Percentiles rank a stretch among this genome's conserved stretches.
Conservation (phyloP, 2,329 filamentous ascomycete genomes). For the Stemphylium beticola region DNA sequence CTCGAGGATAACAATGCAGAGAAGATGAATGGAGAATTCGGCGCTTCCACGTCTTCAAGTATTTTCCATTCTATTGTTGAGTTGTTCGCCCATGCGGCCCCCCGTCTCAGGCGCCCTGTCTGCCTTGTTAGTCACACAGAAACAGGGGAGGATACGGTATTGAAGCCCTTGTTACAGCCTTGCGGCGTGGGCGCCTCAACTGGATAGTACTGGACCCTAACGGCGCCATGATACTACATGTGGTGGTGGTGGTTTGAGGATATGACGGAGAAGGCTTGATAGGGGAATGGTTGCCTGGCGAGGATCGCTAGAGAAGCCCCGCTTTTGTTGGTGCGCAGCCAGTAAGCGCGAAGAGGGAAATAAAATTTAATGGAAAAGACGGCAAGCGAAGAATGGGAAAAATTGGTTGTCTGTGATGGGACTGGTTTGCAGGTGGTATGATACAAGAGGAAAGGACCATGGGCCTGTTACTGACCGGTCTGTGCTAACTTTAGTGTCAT, state of each 20-base stretch:
- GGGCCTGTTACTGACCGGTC: background rate
- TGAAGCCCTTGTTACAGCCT: no score
- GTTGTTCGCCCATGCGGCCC: no score
- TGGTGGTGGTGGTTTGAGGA: background rate
- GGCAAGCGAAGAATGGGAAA: background rate
- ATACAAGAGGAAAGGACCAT: background rate
- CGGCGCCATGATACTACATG: background rate
- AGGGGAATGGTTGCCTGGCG: background rate
- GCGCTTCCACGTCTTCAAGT: background rate
- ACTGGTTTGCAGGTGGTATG: background rate
- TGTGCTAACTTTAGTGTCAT: background rate
- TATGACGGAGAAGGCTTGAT: background rate
- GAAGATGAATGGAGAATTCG: background rate
- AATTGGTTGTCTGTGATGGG: background rate
- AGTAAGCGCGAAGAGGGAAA: background rate
- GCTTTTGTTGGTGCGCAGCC: background rate
- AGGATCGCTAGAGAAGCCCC: background rate
- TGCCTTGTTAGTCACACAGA: no score
- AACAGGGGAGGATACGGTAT: no score
- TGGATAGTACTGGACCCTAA: background rate
- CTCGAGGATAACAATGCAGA: no score
- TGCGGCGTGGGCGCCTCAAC: background rate
- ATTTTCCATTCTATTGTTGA: background rate
- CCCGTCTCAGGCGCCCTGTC: background rate
- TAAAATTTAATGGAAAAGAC: background rate